These are phyloP conservation scores for Coniosporium tulheliwenetii DNA, from an alignment of 2,329 filamentous ascomycete species.

Conservation along the genomic window DNA sequence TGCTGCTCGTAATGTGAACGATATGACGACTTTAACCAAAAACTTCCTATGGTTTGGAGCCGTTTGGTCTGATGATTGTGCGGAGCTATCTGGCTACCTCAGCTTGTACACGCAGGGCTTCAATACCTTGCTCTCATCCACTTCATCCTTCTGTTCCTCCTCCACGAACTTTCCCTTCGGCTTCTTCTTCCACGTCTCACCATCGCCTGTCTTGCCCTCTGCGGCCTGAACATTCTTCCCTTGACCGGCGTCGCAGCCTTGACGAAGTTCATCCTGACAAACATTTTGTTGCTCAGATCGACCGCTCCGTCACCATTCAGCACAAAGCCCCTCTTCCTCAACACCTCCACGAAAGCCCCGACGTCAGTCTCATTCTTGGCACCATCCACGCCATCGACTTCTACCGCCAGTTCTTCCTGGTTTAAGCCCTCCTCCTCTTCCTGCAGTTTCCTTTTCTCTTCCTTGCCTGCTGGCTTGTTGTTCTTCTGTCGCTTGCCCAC, in stretches of 20 bases:
- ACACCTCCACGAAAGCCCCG: constrained; percentile 68
- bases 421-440: constrained; percentile 38
- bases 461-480: constrained; percentile 18
- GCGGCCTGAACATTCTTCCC: constrained; percentile 47
- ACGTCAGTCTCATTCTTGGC: constrained; percentile 67
- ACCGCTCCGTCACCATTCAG: constrained; percentile 47
- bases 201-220: constrained; percentile 19
- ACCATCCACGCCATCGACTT: constrained; percentile 52
- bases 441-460: constrained; percentile 29
- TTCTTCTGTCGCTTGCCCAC: constrained; percentile 49
- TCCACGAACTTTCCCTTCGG: constrained; percentile 42
- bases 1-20: no score
- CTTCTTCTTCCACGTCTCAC: constrained; percentile 25
- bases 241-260: constrained; percentile 62
- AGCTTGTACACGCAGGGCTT: constrained; percentile 97
- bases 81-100: constrained; percentile 32
- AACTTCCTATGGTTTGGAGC: no score
- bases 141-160: constrained; percentile 35
- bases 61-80: no score
- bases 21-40: no score
- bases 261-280: constrained; percentile 89
- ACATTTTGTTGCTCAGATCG: constrained; percentile 91
- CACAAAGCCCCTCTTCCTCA: constrained; percentile 70
- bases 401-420: constrained; percentile 37
- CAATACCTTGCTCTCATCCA: constrained; percentile 53